Base-by-base conservation (phyloP, 202 grass and related monocot species). In the Panicum virgatum region DNA sequence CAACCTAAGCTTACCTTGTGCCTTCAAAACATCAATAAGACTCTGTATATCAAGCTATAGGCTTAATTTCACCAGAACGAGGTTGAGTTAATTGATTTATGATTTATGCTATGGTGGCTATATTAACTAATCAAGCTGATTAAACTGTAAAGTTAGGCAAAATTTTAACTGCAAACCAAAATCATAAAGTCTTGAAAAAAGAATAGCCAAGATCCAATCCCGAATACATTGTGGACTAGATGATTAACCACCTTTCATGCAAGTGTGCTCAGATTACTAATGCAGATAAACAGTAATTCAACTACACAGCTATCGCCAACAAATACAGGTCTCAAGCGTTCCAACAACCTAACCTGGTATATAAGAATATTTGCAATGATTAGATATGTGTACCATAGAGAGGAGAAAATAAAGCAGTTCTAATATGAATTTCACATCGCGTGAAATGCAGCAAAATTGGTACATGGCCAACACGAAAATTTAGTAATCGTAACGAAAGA, bases 381-480 rank as follows among this genome's bases (percentile, higher is more conserved):
- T n/a, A 1, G 12, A 51, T 1, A 6, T 20, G 20, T 51, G 19
- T 51, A 19, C 2, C 47, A 52, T 53, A n/a, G 19, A 54, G 20
- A 7, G 1, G 51, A 15, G 13, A 16, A 54, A n/a, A 54, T 8
- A 54, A n/a, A 8, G 20, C 52, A 56, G n/a, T 51, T 58, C n/a
- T 58, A 58, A 26, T 22, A 57, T 9, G 26, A 26, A 58, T 5
- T 58, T 58, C 22, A 58, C 54, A 58, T 58, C 54, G 12, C 5
- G 10, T 11, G 54, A 13, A 34, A 34, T 34, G 32, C 54, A 69
- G 53, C 52, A 79, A 60, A 80, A 66, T 52, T 43, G 30, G 58
- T 48, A 61, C 37, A 85, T 60, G 42, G 29, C 59, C 62, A 82
- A 59, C 14, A 64, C 37, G 18, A 7, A 16, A 85, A 77, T 68